phyloP scores from a whole-genome alignment of 345 rosid genomes.

The Sonneratia caseolaris region DNA sequence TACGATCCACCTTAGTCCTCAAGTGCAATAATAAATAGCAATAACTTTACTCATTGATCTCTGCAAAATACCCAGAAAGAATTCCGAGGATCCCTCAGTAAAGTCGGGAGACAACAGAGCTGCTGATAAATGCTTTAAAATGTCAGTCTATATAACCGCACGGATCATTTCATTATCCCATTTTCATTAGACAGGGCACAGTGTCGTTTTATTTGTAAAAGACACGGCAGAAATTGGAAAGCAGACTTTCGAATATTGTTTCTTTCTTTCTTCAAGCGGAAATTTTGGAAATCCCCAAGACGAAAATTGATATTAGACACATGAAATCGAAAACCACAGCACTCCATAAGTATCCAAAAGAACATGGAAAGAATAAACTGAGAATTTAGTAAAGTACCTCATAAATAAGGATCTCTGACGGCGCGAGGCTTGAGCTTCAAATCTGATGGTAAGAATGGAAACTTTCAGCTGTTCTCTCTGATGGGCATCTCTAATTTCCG shows the following conservation, averaged over 20 bases:
- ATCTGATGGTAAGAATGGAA: not conserved
- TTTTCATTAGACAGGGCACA: too few relatives aligned
- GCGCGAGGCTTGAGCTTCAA: not conserved
- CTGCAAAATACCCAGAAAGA: not conserved
- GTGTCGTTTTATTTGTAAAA: too few relatives aligned
- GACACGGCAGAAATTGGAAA: not conserved
- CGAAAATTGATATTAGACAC: not conserved
- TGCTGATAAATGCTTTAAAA: not conserved
- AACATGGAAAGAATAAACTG: not conserved
- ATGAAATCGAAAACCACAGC: not conserved
- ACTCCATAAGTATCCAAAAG: not conserved
- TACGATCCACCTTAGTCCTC: not conserved
- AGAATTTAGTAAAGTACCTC: not conserved
- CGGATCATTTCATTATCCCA: too few relatives aligned
- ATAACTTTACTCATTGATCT: not conserved
- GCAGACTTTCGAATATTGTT: not conserved
- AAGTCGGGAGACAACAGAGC: not conserved
- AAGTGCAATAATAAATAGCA: not conserved
- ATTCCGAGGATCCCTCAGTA: not conserved
- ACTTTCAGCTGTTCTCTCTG: not conserved
- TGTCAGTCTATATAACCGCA: too few relatives aligned
- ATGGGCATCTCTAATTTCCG: not conserved
- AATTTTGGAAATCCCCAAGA: not conserved
- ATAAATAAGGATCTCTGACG: not conserved
- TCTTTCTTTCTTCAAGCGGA: not conserved